Evolutionary conservation across 495 filamentous ascomycete genomes (phyloP), one percentile per base, ranked within the genome.

Genomic region (Penicillium silybi): DNA sequence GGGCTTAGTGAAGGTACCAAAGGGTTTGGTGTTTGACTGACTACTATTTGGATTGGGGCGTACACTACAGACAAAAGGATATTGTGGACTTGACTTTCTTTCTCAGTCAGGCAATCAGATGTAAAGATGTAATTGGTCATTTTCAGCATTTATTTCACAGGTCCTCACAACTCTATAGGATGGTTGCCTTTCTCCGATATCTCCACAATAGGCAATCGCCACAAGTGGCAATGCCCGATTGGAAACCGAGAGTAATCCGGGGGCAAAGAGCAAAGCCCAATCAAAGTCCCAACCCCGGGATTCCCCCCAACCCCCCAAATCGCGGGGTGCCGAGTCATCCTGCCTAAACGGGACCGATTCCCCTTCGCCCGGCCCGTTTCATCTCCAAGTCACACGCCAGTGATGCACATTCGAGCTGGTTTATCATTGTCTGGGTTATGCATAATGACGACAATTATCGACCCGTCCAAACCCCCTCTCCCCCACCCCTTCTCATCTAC

Each of bases 321-420:
- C 48, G 54, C 44, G 54, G 54, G 54, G 48, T 47, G 39, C 52
- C 52, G 52, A 55, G 46, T 50, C 37, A 39, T 38, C 22, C 17
- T 44, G 43, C 38, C 44, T 32, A 23, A 44, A 42, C 26, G 8
- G 23, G 44, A 0, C 54, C 43, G 48, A 46, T 41, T 52, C 54
- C 44, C 44, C 32, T 29, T 57, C 51, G 51, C 20, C 51, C 45
- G 51, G 51, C n/a, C 20, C 37, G 29, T 32, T 32, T 32, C 7
- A 29, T 13, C 8, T 13, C 11, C 29, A 16, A 16, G 11, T 16
- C 34, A 13, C 34, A 37, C 34, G 34, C 16, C 16, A 8, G 3
- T 37, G 32, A 7, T 29, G 29, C 39, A 44, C 16, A 18, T 6
- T 10, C 4, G 13, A 13, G 29, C 29, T 32, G 29, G 11, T 16